Evolutionary conservation across 179 eudicot species (phyloP).

Genomic region (Spinacia oleracea): DNA sequence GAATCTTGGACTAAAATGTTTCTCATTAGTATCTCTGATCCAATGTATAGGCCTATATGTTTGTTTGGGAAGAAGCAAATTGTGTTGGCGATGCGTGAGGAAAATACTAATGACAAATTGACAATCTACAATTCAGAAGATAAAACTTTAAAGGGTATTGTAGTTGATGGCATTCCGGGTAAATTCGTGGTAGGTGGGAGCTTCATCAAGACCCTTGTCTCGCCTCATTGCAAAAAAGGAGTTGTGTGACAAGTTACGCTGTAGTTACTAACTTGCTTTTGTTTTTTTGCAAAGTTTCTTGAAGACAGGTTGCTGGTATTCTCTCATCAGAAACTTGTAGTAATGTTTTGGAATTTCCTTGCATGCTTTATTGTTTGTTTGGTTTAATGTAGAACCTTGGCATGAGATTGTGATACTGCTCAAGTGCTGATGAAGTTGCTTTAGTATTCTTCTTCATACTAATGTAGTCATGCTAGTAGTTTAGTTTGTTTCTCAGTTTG

Average conservation of each 20-base stretch:
- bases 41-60: constrained; percentile 12
- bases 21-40: neutral
- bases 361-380: too few species aligned
- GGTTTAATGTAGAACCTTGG: too few species aligned
- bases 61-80: constrained; percentile 10
- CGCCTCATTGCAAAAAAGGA: constrained; percentile 2
- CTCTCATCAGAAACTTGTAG: neutral
- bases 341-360: too few species aligned
- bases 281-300: too few species aligned
- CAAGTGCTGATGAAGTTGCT: too few species aligned
- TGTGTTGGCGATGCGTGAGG: constrained; percentile 20
- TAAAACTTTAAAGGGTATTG: neutral
- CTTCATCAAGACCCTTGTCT: constrained; percentile 21
- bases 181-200: constrained; percentile 1
- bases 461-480: too few species aligned
- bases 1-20: constrained; percentile 22
- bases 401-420: too few species aligned
- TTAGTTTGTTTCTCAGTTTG: too few species aligned
- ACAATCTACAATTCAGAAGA: constrained; percentile 8
- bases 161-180: neutral
- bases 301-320: too few species aligned
- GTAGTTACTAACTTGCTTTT: too few species aligned
- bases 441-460: too few species aligned
- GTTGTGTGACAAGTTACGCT: too few species aligned
- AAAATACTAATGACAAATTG: constrained; percentile 6